Evolutionary conservation across 2,329 filamentous ascomycete genomes (phyloP), one percentile per base, ranked within the genome.

Genomic region (Paecilomyces dactylethromorphus): DNA sequence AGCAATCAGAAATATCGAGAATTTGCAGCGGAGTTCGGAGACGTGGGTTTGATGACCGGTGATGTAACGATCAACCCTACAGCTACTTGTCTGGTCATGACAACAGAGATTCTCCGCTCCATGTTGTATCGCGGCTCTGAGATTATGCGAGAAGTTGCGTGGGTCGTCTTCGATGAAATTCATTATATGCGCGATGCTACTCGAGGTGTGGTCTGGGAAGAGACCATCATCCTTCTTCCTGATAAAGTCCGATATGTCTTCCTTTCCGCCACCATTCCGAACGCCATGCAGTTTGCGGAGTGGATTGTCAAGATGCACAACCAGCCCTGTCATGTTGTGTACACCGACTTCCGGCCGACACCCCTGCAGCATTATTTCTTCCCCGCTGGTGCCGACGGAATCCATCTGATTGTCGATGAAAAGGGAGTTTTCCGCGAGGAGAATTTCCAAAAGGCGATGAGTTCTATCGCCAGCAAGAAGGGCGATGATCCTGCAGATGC

Each of bases 231-330:
- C 69, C 83, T 99, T 65, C 82, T 99, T 31, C 94, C 94, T 3
- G 94, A 99, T 80, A 97, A 99, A 82, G 95, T 99, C 65, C 90
- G 92, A 78, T 99, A 97, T 71, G 95, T 99, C 58, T 99, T 99
- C 76, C 80, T 99, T 61, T 99, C 95, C 32, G 94, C 94, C 63
- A 99, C 95, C 1, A 99, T 99, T 63, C 94, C 94, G 57, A 99
- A 99, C 71, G 92, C 94, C 56, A 97, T 97, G 85, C 94, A 99
- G 75, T 99, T 99, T 69, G 94, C 94, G 66, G 93, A 99, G 75
- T 99, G 94, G 94, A 96, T 99, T 68, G 92, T 90, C 67, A 97
- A 97, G 78, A 97, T 93, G 59, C 95, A 99, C 74, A 89, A 90
- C 64, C 95, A 99, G 71, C 93, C 94, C 6, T 99, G 94, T 66